Evolutionary conservation across 495 filamentous ascomycete genomes (phyloP).

Genomic region (Cladorrhinum samala): DNA sequence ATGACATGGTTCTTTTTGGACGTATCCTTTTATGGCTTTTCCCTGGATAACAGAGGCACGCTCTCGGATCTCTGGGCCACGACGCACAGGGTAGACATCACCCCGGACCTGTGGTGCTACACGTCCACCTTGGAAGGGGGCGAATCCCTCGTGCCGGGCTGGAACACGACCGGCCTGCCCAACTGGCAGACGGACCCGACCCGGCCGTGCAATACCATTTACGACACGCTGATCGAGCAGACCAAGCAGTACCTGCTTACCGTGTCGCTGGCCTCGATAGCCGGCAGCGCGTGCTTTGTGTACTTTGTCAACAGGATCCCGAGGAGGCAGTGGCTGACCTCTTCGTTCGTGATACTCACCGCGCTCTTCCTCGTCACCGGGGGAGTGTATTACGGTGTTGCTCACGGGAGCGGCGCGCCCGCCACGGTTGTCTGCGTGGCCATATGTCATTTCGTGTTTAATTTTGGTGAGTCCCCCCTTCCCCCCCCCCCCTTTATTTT

Average conservation of each 20-base stretch:
- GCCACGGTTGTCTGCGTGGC: slow-evolving; percentile 60
- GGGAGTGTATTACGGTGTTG: slow-evolving; percentile 56
- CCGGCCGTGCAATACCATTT: slow-evolving; percentile 47
- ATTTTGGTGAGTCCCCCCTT: slow-evolving; percentile 47
- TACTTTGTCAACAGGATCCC: slow-evolving; percentile 60
- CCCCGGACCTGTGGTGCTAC: slow-evolving; percentile 36
- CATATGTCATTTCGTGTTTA: slow-evolving; percentile 79
- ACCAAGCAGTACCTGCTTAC: slow-evolving; percentile 64
- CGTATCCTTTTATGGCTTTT: slow-evolving; percentile 33
- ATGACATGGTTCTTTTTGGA: slow-evolving; percentile 36
- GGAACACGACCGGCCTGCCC: slow-evolving; percentile 18
- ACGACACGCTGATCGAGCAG: slow-evolving; percentile 57
- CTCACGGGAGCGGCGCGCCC: slow-evolving; percentile 28
- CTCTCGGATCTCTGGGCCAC: slow-evolving; percentile 33
- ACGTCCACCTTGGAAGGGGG: slow-evolving; percentile 47
- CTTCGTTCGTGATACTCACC: slow-evolving; percentile 63
- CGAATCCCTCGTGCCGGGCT: slow-evolving; percentile 26
- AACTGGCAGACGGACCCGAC: slow-evolving; percentile 33
- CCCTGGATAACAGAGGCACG: slow-evolving; percentile 30
- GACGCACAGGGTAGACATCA: slow-evolving; percentile 1
- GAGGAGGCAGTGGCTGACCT: slow-evolving; percentile 34
- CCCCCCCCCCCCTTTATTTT: neutral
- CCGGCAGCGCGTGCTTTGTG: slow-evolving; percentile 42
- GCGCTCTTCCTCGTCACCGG: slow-evolving; percentile 72
- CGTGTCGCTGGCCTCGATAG: slow-evolving; percentile 57